Conservation (phyloP, 305 asterid species). For the Fraxinus angustifolia region DNA sequence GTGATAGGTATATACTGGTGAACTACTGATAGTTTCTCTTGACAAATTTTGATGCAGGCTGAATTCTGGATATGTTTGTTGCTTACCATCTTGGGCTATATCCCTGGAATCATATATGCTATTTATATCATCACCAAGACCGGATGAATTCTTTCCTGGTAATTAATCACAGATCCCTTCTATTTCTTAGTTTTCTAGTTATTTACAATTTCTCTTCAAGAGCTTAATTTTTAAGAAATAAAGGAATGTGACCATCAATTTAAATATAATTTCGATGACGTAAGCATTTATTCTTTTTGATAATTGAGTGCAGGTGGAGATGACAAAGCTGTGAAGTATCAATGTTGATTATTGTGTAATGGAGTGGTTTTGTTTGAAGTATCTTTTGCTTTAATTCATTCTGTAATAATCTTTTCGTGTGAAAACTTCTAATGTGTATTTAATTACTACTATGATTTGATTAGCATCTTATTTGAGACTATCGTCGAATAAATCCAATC, state of each 20-base stretch:
- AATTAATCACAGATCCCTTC: not conserved
- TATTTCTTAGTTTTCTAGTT: not conserved
- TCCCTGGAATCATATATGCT: constrained; percentile 67
- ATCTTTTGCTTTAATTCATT: not conserved
- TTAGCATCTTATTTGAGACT: not conserved
- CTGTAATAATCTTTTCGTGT: not conserved
- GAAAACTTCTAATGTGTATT: not conserved
- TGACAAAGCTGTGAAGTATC: not conserved
- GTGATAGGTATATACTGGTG: not conserved
- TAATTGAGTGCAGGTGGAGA: not conserved
- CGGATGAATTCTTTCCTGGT: constrained; percentile 23
- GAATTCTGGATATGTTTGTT: constrained; percentile 67
- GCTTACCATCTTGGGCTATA: constrained; percentile 52
- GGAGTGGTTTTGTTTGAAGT: not conserved
- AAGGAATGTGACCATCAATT: not conserved
- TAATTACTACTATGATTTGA: not conserved
- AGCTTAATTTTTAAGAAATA: not conserved
- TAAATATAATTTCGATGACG: too few relatives aligned
- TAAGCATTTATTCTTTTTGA: too few relatives aligned
- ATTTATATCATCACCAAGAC: constrained; percentile 58
- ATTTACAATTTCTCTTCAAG: not conserved
- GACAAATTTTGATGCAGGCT: constrained; percentile 28
- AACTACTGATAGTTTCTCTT: not conserved
- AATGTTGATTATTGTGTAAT: not conserved
- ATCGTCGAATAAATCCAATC: not conserved